Percentiles rank a stretch among this genome's conserved stretches.
phyloP scores from a whole-genome alignment of 306 rosid species.

The Cucurbita ficifolia region DNA sequence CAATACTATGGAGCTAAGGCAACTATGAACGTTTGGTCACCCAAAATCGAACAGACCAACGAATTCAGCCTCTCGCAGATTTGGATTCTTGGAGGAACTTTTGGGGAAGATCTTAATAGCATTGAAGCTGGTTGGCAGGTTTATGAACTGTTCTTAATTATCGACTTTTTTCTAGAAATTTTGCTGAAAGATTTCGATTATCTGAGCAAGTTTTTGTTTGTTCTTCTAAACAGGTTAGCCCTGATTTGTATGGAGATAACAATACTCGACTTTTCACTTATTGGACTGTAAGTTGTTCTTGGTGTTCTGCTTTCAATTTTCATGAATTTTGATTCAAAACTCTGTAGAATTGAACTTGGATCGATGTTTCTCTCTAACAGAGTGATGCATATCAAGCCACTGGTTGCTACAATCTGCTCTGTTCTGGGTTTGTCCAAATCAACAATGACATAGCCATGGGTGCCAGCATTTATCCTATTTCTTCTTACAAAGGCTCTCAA shows the following conservation, averaged over 20 bases:
- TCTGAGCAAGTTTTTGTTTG: not conserved
- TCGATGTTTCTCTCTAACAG: conserved; percentile 17
- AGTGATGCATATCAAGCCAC: conserved; percentile 98
- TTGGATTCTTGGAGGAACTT: conserved; percentile 88
- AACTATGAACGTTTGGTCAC: conserved; percentile 93
- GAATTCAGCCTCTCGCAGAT: conserved; percentile 97
- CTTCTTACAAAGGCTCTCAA: conserved; percentile 42
- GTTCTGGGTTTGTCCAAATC: conserved; percentile 89
- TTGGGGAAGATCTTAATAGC: conserved; percentile 92
- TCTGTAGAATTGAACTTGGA: not conserved
- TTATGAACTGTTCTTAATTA: not conserved
- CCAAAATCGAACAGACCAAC: conserved; percentile 72
- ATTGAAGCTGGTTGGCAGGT: conserved; percentile 99
- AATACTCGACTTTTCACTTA: conserved; percentile 86
- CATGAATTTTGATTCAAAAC: not conserved
- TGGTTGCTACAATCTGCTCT: conserved; percentile 98
- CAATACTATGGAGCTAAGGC: conserved; percentile 90
- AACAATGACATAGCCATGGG: conserved; percentile 83
- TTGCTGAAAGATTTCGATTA: too few species aligned
- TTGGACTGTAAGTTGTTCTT: conserved; percentile 62
- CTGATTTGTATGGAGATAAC: conserved; percentile 86
- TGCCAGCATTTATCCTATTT: conserved; percentile 81
- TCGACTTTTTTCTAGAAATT: not conserved
- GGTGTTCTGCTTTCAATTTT: not conserved
- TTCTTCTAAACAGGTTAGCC: conserved; percentile 55